phyloP scores from a whole-genome alignment of 2,329 filamentous ascomycete genomes.

The Pyricularia sp. region DNA sequence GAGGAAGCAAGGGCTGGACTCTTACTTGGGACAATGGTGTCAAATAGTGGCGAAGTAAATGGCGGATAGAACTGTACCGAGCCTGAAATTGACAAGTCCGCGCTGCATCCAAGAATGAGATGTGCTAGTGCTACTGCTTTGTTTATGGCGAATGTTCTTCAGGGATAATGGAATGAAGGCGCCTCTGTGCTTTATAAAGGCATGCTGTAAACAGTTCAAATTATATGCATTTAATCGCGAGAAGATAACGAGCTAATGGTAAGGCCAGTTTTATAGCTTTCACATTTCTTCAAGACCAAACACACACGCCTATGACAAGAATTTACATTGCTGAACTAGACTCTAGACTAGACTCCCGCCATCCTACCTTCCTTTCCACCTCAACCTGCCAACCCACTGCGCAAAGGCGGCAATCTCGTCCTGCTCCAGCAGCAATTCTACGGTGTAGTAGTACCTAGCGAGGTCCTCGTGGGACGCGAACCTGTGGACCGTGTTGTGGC shows the following conservation, averaged over 20 bases:
- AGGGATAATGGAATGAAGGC: too few relatives aligned
- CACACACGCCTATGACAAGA: background rate
- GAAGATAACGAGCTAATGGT: background rate
- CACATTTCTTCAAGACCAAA: background rate
- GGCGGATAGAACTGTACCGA: too few relatives aligned
- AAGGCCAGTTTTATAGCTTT: background rate
- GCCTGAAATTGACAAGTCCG: background rate
- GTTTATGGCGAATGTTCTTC: too few relatives aligned
- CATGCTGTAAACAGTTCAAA: too few relatives aligned
- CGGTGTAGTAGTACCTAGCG: conserved; percentile 57
- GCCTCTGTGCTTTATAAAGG: too few relatives aligned
- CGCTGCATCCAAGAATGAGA: too few relatives aligned
- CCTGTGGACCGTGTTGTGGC: conserved; percentile 70
- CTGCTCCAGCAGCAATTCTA: conserved; percentile 55
- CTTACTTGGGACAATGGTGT: background rate
- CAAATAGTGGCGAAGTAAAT: background rate
- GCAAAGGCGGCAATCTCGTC: conserved; percentile 62
- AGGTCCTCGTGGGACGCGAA: conserved; percentile 66
- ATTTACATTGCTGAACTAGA: too few relatives aligned
- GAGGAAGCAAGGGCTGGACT: background rate
- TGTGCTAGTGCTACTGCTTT: too few relatives aligned
- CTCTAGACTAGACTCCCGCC: background rate
- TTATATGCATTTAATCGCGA: background rate
- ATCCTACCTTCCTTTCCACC: conserved; percentile 50
- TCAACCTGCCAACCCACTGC: conserved; percentile 56